Evolutionary conservation across 108 stramenopile genomes (phyloP).

Genomic region (Parietichytrium sp.): DNA sequence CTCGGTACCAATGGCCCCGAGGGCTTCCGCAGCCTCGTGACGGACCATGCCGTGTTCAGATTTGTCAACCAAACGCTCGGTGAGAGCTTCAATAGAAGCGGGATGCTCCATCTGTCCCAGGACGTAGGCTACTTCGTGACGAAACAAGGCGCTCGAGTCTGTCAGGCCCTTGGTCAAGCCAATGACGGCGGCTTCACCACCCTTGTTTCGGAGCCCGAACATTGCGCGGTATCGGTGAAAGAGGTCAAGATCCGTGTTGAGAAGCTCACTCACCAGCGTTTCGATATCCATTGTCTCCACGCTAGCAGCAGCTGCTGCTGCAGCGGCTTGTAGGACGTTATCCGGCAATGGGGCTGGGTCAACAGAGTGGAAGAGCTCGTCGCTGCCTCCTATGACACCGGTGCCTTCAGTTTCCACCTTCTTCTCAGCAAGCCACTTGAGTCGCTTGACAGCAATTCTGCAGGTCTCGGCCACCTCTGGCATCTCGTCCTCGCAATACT

Average conservation of each 20-base stretch:
- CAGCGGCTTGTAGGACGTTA: constrained; percentile 45
- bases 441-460: constrained; percentile 74
- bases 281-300: constrained; percentile 46
- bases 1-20: constrained; percentile 86
- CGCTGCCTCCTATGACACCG: constrained; percentile 60
- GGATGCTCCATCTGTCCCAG: constrained; percentile 87
- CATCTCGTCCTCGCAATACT: constrained; percentile 41
- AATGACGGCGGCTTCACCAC: constrained; percentile 72
- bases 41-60: constrained; percentile 91
- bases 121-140: constrained; percentile 99
- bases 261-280: constrained; percentile 70
- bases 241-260: constrained; percentile 67
- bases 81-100: constrained; percentile 73
- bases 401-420: constrained; percentile 51
- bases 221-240: constrained; percentile 94
- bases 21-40: constrained; percentile 95
- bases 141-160: constrained; percentile 79
- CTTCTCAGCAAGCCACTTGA: constrained; percentile 66
- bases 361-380: constrained; percentile 48
- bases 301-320: background rate
- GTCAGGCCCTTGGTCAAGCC: constrained; percentile 72
- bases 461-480: constrained; percentile 87
- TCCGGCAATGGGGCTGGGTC: constrained; percentile 64
- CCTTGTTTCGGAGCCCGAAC: constrained; percentile 90
- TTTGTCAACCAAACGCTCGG: constrained; percentile 61